phyloP scores from a whole-genome alignment of 2,329 filamentous ascomycete genomes.

The Claviceps sp. region DNA sequence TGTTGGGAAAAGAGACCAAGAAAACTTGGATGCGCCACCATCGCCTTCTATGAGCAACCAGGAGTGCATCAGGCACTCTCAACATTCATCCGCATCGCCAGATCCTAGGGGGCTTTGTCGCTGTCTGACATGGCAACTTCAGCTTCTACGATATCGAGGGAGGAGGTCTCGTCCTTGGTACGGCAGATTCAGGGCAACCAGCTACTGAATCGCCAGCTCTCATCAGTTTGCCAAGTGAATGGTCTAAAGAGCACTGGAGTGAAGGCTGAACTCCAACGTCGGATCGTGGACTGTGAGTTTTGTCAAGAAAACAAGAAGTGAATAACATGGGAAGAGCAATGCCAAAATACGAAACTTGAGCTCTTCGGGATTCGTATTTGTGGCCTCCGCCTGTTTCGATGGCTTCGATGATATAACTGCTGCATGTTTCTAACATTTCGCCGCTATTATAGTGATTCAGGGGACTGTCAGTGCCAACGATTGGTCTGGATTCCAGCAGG shows the following conservation, averaged over 20 bases:
- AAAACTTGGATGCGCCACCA: neutral
- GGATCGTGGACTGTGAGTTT: conserved; percentile 64
- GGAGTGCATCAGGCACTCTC: neutral
- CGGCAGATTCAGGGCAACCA: conserved; percentile 29
- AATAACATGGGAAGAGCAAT: neutral
- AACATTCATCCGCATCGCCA: neutral
- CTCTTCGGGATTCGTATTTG: neutral
- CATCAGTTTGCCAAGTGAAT: conserved; percentile 63
- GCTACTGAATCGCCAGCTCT: conserved; percentile 52
- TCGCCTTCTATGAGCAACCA: conserved; percentile 5
- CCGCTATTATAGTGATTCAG: conserved; percentile 24
- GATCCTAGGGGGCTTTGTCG: neutral
- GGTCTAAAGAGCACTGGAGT: conserved; percentile 67
- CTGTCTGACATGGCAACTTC: conserved; percentile 13
- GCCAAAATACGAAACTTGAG: too few relatives aligned
- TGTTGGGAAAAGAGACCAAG: neutral
- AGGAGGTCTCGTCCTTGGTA: conserved; percentile 32
- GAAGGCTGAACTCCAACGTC: conserved; percentile 68
- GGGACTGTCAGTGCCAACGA: conserved; percentile 24
- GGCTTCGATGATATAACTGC: neutral
- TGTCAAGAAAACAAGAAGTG: neutral
- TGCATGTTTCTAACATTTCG: conserved; percentile 2
- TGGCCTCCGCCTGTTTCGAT: neutral
- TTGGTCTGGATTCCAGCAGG: conserved; percentile 27
- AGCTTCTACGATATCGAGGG: conserved; percentile 18